Evolutionary conservation across 768 basidiomycete genomes (phyloP), one percentile per base, ranked within the genome.

Genomic region (Pleurotus citrinopileatus): DNA sequence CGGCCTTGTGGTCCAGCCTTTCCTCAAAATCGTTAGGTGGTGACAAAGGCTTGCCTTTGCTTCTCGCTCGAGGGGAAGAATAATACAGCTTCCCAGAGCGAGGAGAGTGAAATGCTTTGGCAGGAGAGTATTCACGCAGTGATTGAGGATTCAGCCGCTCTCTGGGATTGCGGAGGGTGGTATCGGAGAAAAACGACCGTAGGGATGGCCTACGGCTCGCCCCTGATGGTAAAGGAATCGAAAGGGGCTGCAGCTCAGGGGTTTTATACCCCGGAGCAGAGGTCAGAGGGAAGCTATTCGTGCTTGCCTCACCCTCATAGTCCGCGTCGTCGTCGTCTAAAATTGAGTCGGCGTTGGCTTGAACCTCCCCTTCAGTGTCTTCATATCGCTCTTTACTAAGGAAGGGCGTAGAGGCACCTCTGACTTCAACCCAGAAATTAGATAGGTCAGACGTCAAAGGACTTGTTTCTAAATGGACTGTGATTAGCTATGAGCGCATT

Each of bases 181-280:
- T 22, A 27, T 48, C 46, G n/a, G 46, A 48, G 46, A 48, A 48
- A 27, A 26, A 48, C n/a, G 46, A 48, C 13, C 46, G 46, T 17
- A 48, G 46, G 22, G 26, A 34, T 5, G 46, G 46, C n/a, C 32
- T 9, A 34, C 32, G n/a, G n/a, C n/a, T n/a, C n/a, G n/a, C n/a
- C n/a, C 43, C 22, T 44, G 15, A 23, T 19, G 7, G 5, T 8
- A 19, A 27, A 29, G 15, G 46, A 27, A 17, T n/a, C n/a, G 25
- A 22, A 10, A 0, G 27, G 27, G 19, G 47, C 32, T 50, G 47
- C n/a, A 51, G 34, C n/a, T 51, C 48, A 23, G 48, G 48, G 10
- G 48, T 51, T 51, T 37, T 51, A 12, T 34, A 22, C 15, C 48
- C 48, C 5, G 48, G 48, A 5, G 48, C 48, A 2, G 48, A 38